Percentiles rank a stretch among this genome's conserved stretches.
Evolutionary conservation across 108 stramenopile species (phyloP).

Genomic region (Nannochloropsis salina): DNA sequence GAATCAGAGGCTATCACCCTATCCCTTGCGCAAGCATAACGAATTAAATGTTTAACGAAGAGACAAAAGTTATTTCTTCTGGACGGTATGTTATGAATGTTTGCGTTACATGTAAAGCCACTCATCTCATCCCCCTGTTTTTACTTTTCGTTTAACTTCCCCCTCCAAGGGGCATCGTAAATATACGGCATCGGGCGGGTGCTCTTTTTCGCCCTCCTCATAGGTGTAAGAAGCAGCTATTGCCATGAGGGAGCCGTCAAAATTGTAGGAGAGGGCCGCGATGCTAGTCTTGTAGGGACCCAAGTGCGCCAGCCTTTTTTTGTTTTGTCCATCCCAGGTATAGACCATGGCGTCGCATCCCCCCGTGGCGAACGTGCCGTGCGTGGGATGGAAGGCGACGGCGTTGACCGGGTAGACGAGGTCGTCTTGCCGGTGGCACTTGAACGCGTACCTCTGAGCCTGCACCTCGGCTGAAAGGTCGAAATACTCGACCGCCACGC

Average conservation of each 20-base stretch:
- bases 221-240: slow-evolving; percentile 88
- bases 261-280: slow-evolving; percentile 73
- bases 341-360: slow-evolving; percentile 83
- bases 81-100: too few relatives aligned
- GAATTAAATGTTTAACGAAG: too few relatives aligned
- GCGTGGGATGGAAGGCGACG: slow-evolving; percentile 80
- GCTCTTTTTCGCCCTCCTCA: slow-evolving; percentile 82
- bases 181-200: slow-evolving; percentile 1
- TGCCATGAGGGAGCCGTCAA: slow-evolving; percentile 69
- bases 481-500: slow-evolving; percentile 92
- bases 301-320: slow-evolving; percentile 72
- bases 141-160: neutral
- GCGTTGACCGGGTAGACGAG: slow-evolving; percentile 80
- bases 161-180: neutral
- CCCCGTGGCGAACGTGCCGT: slow-evolving; percentile 81
- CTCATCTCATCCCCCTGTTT: neutral
- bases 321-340: slow-evolving; percentile 91
- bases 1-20: too few relatives aligned
- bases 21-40: too few relatives aligned
- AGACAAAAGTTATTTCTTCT: too few relatives aligned
- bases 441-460: slow-evolving; percentile 81
- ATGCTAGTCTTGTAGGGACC: slow-evolving; percentile 53
- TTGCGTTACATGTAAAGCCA: neutral
- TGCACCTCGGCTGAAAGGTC: slow-evolving; percentile 55
- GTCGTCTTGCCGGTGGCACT: slow-evolving; percentile 85